Evolutionary conservation across 1,139 yeast species (phyloP).

Genomic region (Diutina mesorugosa): DNA sequence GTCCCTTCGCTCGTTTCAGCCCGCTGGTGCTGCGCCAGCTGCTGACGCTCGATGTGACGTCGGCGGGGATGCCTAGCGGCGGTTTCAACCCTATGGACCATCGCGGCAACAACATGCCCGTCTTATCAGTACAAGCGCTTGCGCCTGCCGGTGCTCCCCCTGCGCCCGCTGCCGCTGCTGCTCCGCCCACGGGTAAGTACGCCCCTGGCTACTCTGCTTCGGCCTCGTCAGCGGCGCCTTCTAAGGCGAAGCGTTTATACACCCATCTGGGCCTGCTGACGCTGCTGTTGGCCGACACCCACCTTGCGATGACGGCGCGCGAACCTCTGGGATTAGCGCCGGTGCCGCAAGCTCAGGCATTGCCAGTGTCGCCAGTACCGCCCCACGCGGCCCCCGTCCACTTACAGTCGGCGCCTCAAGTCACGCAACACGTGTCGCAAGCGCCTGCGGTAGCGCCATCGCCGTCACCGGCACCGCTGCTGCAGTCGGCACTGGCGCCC

Average conservation of each 20-base stretch:
- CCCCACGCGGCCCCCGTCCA: neutral
- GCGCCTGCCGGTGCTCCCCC: neutral
- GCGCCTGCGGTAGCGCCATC: neutral
- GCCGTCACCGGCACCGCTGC: neutral
- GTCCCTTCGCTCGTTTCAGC: conserved; percentile 64
- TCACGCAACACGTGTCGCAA: neutral
- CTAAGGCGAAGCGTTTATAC: neutral
- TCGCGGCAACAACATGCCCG: neutral
- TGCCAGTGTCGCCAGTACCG: too few relatives aligned
- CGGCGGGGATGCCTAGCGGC: neutral
- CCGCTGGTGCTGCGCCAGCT: conserved; percentile 47
- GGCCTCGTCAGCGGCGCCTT: neutral
- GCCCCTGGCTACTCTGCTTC: neutral
- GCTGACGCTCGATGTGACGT: conserved; percentile 31
- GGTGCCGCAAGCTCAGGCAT: too few relatives aligned
- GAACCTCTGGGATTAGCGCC: neutral
- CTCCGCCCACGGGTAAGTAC: neutral
- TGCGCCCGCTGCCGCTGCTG: neutral
- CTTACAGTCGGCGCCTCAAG: neutral
- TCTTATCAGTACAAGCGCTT: neutral
- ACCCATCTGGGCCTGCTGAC: neutral
- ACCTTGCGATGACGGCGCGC: neutral
- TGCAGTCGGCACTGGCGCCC: neutral
- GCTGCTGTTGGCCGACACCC: neutral
- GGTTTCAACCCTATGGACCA: conserved; percentile 1